Evolutionary conservation across 495 filamentous ascomycete genomes (phyloP).

Genomic region (Physcia stellaris): DNA sequence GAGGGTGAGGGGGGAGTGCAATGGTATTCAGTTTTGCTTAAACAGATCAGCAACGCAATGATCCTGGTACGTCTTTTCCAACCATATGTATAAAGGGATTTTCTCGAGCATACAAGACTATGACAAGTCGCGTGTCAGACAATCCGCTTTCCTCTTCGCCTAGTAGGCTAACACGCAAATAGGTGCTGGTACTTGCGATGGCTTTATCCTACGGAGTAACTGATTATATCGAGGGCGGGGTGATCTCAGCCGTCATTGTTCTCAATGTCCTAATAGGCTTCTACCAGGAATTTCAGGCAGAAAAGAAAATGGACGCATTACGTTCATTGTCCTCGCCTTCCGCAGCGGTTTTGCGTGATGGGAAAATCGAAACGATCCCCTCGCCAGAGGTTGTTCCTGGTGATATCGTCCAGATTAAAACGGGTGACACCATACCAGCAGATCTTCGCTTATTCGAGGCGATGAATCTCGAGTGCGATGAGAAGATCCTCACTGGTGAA

Average conservation of each 20-base stretch:
- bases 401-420: constrained; percentile 57
- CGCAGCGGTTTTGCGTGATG: constrained; percentile 63
- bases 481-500: constrained; percentile 62
- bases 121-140: not conserved
- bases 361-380: constrained; percentile 47
- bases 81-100: not conserved
- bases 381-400: constrained; percentile 69
- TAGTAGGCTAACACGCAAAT: not conserved
- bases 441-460: constrained; percentile 59
- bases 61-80: constrained; percentile 34
- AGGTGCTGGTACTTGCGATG: constrained; percentile 80
- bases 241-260: constrained; percentile 66
- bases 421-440: constrained; percentile 59
- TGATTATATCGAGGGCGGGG: constrained; percentile 74
- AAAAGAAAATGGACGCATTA: constrained; percentile 76
- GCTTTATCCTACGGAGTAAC: constrained; percentile 63
- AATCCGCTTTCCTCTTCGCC: constrained; percentile 35
- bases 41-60: constrained; percentile 56
- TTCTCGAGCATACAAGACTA: not conserved
- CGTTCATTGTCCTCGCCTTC: constrained; percentile 65
- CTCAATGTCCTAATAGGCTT: constrained; percentile 72
- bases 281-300: constrained; percentile 70
- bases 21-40: constrained; percentile 52
- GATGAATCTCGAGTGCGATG: constrained; percentile 64
- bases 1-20: constrained; percentile 44